Base-by-base conservation (phyloP, 1,284 basidiomycete genomes). In the Pseudozyma sp. region DNA sequence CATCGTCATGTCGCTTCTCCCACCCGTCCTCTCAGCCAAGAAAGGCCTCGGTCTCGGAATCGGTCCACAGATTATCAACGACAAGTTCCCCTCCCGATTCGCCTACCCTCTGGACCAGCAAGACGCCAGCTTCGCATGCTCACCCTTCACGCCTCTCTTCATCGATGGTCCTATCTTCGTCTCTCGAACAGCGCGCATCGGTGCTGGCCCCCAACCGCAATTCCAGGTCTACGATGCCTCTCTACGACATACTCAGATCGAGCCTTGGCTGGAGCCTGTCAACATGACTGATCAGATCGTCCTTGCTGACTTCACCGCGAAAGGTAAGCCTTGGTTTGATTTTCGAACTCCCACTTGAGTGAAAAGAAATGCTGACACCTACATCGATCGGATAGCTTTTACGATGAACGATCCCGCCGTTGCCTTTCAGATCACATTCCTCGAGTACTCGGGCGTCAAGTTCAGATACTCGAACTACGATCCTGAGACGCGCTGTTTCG, bases 401-500 rank as follows among this genome's bases (percentile, higher is more conserved):
- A 30, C 61, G 3, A 17, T 56, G 16, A 19, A 33, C 14, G 43
- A 63, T 10, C 42, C 54, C 7, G 31, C 8, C 11, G 16, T 40
- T 7, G 43, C 54, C 13, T 63, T 56, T 19, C 35, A 56, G 39
- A 52, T 63, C 39, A 52, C 35, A 5, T 63, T 46, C 30, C 24
- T 39, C 30, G 2, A 3, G 8, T 35, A 30, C 10, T 24, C 7
- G 16, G 16, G 17, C 1, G 16, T 37, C 19, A 56, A 43, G 9
- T 35, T 63, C 9, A 54, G 49, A 35, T 63, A 63, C 30, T n/a
- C 37, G 13, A 56, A 63, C 31, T 63, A 52, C 31, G 44, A 63
- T 56, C 19, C 53, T 0, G 31, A 11, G 5, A 51, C 34, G 5
- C 33, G 17, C 3, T 63, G 61, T 44, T 63, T 42, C 37, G 49